These are phyloP conservation scores for Ligustrum vulgare DNA, from an alignment of 257 asterid species.

Conservation along the genomic window DNA sequence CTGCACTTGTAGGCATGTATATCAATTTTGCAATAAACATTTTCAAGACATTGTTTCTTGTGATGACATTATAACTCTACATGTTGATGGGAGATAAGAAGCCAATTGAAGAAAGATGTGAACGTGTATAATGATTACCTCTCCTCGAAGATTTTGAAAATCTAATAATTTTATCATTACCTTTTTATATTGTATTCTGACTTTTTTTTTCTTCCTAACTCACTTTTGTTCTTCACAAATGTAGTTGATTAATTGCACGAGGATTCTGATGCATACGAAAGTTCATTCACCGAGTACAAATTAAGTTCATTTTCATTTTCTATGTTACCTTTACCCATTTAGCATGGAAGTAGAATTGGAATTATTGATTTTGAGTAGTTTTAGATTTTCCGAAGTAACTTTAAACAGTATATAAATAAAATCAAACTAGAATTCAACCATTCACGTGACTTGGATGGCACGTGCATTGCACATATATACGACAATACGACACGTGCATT, in stretches of 20 bases:
- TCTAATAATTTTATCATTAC: conserved; percentile 2
- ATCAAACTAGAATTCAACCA: too few species aligned
- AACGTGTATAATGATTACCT: conserved; percentile 58
- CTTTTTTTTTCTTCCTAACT: not conserved
- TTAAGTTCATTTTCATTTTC: not conserved
- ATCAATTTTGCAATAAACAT: conserved; percentile 19
- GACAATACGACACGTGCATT: too few species aligned
- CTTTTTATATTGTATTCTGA: not conserved
- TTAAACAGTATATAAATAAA: too few species aligned
- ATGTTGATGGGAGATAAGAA: conserved; percentile 89
- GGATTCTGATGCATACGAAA: not conserved
- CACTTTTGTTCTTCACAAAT: not conserved
- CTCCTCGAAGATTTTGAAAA: not conserved
- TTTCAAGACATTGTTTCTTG: conserved; percentile 43
- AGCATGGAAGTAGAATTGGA: too few species aligned
- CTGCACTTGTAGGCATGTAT: conserved; percentile 10
- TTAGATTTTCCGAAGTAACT: too few species aligned
- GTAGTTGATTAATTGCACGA: not conserved
- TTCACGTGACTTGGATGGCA: too few species aligned
- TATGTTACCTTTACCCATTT: not conserved
- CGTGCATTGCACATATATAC: too few species aligned
- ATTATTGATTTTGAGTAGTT: too few species aligned
- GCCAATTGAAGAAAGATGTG: conserved; percentile 91
- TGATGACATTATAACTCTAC: conserved; percentile 81
- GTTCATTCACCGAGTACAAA: too few species aligned